These are phyloP conservation scores for Lobosporangium transversale DNA, from an alignment of 192 early-diverging fungal species.

Conservation along the genomic window DNA sequence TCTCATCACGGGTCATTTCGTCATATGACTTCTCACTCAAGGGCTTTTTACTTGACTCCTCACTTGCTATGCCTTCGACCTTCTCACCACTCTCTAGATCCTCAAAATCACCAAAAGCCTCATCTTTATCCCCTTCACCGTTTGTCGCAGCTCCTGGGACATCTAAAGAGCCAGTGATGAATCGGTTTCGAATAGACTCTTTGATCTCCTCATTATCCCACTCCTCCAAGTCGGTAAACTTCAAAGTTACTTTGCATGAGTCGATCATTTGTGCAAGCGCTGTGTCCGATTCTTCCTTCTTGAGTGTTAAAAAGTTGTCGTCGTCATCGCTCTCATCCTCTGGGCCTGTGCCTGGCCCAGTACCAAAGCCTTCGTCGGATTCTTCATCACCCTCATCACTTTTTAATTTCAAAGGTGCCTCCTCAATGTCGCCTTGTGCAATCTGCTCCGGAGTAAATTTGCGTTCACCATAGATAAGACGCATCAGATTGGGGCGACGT, in stretches of 20 bases:
- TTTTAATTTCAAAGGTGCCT: constrained; percentile 30
- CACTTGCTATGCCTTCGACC: constrained; percentile 45
- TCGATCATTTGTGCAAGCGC: constrained; percentile 63
- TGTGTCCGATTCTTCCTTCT: constrained; percentile 43
- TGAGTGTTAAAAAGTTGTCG: constrained; percentile 69
- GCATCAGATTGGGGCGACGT: constrained; percentile 86
- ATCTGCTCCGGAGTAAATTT: constrained; percentile 64
- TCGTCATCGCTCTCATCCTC: constrained; percentile 63
- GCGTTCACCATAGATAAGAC: constrained; percentile 81
- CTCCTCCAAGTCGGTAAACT: constrained; percentile 65
- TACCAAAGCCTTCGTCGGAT: constrained; percentile 54
- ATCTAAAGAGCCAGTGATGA: constrained; percentile 77
- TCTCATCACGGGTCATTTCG: constrained; percentile 68
- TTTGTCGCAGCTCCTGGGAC: constrained; percentile 49
- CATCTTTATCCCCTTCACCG: constrained; percentile 66
- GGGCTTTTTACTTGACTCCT: constrained; percentile 10
- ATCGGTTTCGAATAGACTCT: constrained; percentile 77
- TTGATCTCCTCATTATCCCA: constrained; percentile 76
- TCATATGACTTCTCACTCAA: constrained; percentile 61
- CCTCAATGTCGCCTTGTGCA: constrained; percentile 45
- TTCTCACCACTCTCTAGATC: constrained; percentile 76
- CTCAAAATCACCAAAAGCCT: constrained; percentile 80
- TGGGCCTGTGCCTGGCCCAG: constrained; percentile 54
- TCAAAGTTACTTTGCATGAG: constrained; percentile 72
- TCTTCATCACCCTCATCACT: constrained; percentile 47